Evolutionary conservation across 139 green algal species (phyloP), one percentile per base, ranked within the genome.

Genomic region (Eudorina sp.): DNA sequence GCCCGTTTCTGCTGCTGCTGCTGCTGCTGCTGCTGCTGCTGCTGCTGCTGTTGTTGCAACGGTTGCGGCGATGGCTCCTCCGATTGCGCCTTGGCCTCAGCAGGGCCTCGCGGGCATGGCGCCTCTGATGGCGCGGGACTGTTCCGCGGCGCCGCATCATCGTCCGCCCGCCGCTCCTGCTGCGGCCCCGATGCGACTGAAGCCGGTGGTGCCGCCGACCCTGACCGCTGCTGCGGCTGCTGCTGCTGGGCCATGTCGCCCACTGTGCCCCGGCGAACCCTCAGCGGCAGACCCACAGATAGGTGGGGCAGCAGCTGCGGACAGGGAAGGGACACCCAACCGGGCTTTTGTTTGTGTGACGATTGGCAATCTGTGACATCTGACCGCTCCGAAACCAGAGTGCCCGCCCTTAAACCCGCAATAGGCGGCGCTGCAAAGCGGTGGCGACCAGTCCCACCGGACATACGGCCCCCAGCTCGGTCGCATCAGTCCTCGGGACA

Each of bases 261-360:
- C 27, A 23, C 64, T 36, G 27, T 11, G 64, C 29, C 16, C 18
- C 29, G 7, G 29, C 64, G 64, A 40, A 3, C 25, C 74, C 74
- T 43, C 29, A 62, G 6, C 41, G 64, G 6, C 5, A 82, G 29
- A 5, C 74, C 74, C 23, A 48, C 3, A 0, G 18, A 82, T 9
- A 82, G 74, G 74, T 82, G 43, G 46, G 74, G 74, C 46, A 82
- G 74, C 27, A 82, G 19, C 74, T 82, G 45, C 74, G 14, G 40
- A 13, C 14, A 77, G 7, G 43, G 11, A 2, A n/a, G n/a, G n/a
- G n/a, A n/a, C n/a, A n/a, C n/a, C n/a, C n/a, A n/a, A n/a, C n/a
- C n/a, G n/a, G n/a, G n/a, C n/a, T n/a, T n/a, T n/a, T n/a, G n/a
- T n/a, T n/a, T n/a, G n/a, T n/a, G n/a, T n/a, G n/a, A n/a, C n/a